Evolutionary conservation across 495 filamentous ascomycete genomes (phyloP), one percentile per base, ranked within the genome.

Genomic region (Aspergillus heteromorphus): DNA sequence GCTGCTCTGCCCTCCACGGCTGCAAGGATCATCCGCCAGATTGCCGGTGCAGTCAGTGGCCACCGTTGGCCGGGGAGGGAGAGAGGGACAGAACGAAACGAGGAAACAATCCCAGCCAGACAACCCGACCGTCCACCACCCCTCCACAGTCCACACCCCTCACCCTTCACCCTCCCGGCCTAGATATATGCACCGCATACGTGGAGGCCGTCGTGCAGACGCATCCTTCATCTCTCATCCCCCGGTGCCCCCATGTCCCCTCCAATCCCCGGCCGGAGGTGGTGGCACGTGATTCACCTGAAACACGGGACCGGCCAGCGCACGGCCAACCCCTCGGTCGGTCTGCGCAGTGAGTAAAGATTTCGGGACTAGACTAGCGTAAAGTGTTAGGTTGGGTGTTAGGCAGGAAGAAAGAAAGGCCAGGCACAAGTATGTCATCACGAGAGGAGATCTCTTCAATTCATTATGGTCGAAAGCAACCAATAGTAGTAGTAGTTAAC

Each of bases 391-490:
- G 7, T 7, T 27, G 23, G 38, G 34, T 31, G 36, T 31, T 11
- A 55, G 48, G 11, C 16, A 40, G 40, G 10, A 48, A 49, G 27
- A 10, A 31, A 31, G 40, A 25, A 41, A 42, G 23, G 30, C 34
- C 36, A 38, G 34, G 34, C 34, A 38, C 34, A 38, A 13, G 21
- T 20, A 41, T 42, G 36, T 58, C 51, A 23, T 60, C 60, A 55
- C 57, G 61, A 63, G 61, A 60, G 61, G 61, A 63, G 61, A 62
- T 57, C 53, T 58, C 43, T 56, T 63, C 45, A 49, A 56, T 61
- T 65, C 62, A 61, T 65, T 60, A 65, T 53, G 40, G 58, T 45
- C 61, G 55, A 45, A 45, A 31, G 14, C 52, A 53, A 58, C 57
- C 4, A 45, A 25, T 51, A 47, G 49, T 54, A 58, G 47, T 51